Conservation (phyloP, 2,329 filamentous ascomycete genomes). For the Aspergillus sp. region DNA sequence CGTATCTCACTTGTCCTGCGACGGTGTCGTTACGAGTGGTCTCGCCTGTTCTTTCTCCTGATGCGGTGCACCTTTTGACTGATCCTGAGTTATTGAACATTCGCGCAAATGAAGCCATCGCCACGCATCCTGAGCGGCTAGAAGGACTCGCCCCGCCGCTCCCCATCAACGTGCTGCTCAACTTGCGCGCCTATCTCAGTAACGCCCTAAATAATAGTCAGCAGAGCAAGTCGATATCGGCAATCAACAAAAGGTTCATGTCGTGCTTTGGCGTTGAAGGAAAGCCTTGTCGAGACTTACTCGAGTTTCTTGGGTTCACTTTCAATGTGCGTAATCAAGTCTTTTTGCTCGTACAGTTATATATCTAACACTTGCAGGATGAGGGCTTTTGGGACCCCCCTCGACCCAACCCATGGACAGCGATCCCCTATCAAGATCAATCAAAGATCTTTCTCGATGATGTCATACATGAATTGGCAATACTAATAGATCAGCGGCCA, state of each 20-base stretch:
- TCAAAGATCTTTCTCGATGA: constrained; percentile 53
- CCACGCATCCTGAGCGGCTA: constrained; percentile 49
- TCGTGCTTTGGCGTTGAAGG: constrained; percentile 58
- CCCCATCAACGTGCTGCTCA: constrained; percentile 52
- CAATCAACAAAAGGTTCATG: constrained; percentile 60
- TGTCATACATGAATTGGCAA: constrained; percentile 53
- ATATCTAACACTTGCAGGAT: constrained; percentile 17
- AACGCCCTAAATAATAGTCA: constrained; percentile 52
- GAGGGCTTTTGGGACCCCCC: constrained; percentile 42
- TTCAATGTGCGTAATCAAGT: constrained; percentile 33
- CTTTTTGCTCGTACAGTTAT: background rate
- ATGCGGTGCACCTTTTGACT: constrained; percentile 49
- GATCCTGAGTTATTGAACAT: constrained; percentile 48
- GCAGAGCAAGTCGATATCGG: constrained; percentile 51
- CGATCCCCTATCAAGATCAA: constrained; percentile 36
- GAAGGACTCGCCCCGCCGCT: constrained; percentile 49
- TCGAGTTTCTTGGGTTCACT: constrained; percentile 56
- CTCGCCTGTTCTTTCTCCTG: constrained; percentile 47
- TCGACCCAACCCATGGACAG: constrained; percentile 25
- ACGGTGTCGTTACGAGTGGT: constrained; percentile 49
- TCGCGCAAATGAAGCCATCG: constrained; percentile 51
- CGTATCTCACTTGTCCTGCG: constrained; percentile 52
- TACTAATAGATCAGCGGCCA: constrained; percentile 45
- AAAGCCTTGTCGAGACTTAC: constrained; percentile 49
- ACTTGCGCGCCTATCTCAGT: constrained; percentile 55